These are phyloP conservation scores for Verticillium nonalfalfae DNA, from an alignment of 2,329 filamentous ascomycete genomes.

Conservation along the genomic window DNA sequence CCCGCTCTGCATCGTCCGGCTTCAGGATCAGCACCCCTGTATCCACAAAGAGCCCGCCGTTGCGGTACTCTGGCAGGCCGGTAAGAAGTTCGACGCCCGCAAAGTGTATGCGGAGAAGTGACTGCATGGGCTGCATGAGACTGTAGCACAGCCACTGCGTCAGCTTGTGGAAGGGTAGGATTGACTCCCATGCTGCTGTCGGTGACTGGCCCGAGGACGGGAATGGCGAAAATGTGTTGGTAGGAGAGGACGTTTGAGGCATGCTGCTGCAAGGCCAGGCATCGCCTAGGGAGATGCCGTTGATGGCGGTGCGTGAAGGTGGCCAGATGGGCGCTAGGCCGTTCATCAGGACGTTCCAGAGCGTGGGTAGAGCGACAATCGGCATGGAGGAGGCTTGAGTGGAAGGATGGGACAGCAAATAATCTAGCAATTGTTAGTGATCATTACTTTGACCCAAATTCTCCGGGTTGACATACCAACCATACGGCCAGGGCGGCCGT, in stretches of 20 bases:
- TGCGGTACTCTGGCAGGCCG: conserved; percentile 65
- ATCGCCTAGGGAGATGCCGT: conserved; percentile 82
- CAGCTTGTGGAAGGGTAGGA: conserved; percentile 53
- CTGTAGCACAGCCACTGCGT: conserved; percentile 72
- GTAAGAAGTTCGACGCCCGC: conserved; percentile 52
- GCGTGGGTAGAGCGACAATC: conserved; percentile 76
- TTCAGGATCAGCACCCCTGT: conserved; percentile 47
- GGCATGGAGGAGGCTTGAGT: conserved; percentile 85
- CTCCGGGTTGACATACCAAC: conserved; percentile 55
- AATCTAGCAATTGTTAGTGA: conserved; percentile 51
- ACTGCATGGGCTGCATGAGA: conserved; percentile 58
- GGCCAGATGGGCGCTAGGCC: conserved; percentile 88
- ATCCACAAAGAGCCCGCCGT: conserved; percentile 63
- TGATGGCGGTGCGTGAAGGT: conserved; percentile 74
- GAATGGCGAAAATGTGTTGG: conserved; percentile 45
- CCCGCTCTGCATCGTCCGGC: conserved; percentile 31
- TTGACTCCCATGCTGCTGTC: conserved; percentile 63
- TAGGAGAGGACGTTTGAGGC: conserved; percentile 46
- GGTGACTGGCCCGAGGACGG: conserved; percentile 25
- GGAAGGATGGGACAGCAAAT: conserved; percentile 84
- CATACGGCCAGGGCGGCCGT: conserved; percentile 88
- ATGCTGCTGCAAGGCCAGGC: conserved; percentile 88
- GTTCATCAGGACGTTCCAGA: conserved; percentile 89
- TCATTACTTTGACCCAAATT: background rate
- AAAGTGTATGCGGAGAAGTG: conserved; percentile 44